A percentile compares a stretch with the other conserved stretches of the same genome.
Conservation (phyloP, 1,284 basidiomycete species). For the Ceratorhiza oryzae-sativae region DNA sequence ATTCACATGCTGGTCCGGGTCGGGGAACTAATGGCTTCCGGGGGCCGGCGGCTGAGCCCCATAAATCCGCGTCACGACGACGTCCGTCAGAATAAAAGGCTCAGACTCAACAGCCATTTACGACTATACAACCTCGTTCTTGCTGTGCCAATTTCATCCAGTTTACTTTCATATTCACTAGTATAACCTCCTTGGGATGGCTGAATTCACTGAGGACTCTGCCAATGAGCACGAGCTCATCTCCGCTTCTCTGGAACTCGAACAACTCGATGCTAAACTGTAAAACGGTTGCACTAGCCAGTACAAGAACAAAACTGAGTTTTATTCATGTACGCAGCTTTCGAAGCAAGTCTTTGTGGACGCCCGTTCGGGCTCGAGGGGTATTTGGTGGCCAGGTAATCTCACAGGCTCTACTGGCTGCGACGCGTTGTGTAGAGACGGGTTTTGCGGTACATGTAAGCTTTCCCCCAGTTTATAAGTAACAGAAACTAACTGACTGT, state of each 20-base stretch:
- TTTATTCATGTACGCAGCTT: constrained; percentile 51
- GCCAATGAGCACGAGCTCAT: constrained; percentile 57
- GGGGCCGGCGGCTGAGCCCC: not conserved
- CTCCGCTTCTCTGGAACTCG: constrained; percentile 75
- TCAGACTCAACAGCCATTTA: not conserved
- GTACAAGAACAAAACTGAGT: not conserved
- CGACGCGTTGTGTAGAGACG: constrained; percentile 74
- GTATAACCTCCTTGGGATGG: too few species aligned
- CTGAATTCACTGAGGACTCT: constrained; percentile 34
- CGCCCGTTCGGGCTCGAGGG: constrained; percentile 71
- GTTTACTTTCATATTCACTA: not conserved
- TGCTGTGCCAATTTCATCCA: too few species aligned
- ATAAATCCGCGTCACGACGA: constrained; percentile 1
- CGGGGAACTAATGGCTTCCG: constrained; percentile 2
- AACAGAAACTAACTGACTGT: constrained; percentile 41
- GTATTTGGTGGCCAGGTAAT: constrained; percentile 88
- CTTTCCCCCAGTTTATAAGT: constrained; percentile 41
- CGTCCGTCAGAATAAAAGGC: not conserved
- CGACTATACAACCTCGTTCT: not conserved
- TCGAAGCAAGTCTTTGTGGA: constrained; percentile 74
- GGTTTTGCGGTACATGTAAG: constrained; percentile 70
- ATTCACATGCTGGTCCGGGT: constrained; percentile 32
- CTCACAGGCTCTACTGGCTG: constrained; percentile 82
- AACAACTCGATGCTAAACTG: constrained; percentile 76
- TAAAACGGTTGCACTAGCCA: constrained; percentile 33